Evolutionary conservation across 345 rosid species (phyloP), one percentile per base, ranked within the genome.

Genomic region (Pistacia integerrima): DNA sequence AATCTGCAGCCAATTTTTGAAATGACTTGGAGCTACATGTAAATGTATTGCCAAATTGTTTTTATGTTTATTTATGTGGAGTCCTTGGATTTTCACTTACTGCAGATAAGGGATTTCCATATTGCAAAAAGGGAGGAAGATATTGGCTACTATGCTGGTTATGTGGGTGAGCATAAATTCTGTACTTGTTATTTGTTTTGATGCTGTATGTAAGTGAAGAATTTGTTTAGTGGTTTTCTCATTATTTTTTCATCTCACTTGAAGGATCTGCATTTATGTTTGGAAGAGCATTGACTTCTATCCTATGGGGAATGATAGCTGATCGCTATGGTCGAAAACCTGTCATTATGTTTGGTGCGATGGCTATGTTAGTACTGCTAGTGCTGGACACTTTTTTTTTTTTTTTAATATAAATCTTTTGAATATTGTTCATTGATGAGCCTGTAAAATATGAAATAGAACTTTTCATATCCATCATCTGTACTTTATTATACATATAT

Each of bases 91-190:
- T 46, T 48, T 46, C 44, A 16, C 52, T 79, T 18, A 73, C 70
- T 76, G 66, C 86, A 93, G 97, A 59, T 95, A 64, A 85, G 78
- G 71, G 99, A 95, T 82, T 92, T 95, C 73, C 72, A 88, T 41
- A 84, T 95, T 28, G 94, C 94, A 38, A 69, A 89, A 74, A 80
- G 83, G 74, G 99, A 93, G 78, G 97, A 95, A 80, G 97, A 95
- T 74, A 92, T 95, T 57, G 94, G 96, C 17, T 95, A 73, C 71
- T 95, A 92, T 82, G 97, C 96, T 72, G 99, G 99, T 67, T 93
- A 84, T 85, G 80, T 92, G 46, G 98, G 99, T 95, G 48, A 46
- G 68, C 18, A 33, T 69, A 49, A 11, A 17, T 49, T 28, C 36
- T 41, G 4, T 41, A 44, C 57, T 41, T 59, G 49, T 62, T 17